Base-by-base conservation (phyloP, 257 asterid genomes). In the Euphrasia confusa region DNA sequence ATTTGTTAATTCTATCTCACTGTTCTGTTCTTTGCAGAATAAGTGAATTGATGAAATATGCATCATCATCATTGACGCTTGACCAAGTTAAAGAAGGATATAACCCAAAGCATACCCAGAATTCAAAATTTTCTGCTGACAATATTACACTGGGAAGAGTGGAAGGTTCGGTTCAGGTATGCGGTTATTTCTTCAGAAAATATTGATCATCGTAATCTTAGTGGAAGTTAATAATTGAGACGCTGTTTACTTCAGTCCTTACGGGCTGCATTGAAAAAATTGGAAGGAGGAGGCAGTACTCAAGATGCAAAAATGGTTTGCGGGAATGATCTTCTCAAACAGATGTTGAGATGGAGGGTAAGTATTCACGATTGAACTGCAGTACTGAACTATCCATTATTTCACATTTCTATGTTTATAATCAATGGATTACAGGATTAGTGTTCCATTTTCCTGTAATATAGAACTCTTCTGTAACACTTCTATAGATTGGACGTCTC, bases 221-320 rank as follows among this genome's bases (percentile, higher is more conserved):
- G 54, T 64, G 70, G 58, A 35, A 49, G 37, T 58, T 61, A 58
- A 68, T 54, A 27, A 26, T 37, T 37, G 0, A 44, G 40, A 66
- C 21, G 64, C n/a, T 79, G 77, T 37, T 37, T 37, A 37, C 42
- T 37, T 37, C 78, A 91, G 98, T 89, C 96, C 65, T 45, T 89
- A 54, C 84, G 68, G 49, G 84, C 90, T 49, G 98, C 97, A 35
- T 58, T 80, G 61, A 83, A 72, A 37, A 86, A 74, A 74, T 52
- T 92, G 71, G 86, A 86, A 4, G 81, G 61, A 15, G 95, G 94
- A 10, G 88, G 96, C 67, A 78, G 68, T 61, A 69, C 87, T 62
- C 84, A 78, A 76, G 96, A 89, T 77, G 97, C 99, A 71, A 80
- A 81, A 79, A 80, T 81, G 30, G 85, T 93, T 58, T 89, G 97